Conservation (phyloP, 805 yeast genomes). For the Candida montana region DNA sequence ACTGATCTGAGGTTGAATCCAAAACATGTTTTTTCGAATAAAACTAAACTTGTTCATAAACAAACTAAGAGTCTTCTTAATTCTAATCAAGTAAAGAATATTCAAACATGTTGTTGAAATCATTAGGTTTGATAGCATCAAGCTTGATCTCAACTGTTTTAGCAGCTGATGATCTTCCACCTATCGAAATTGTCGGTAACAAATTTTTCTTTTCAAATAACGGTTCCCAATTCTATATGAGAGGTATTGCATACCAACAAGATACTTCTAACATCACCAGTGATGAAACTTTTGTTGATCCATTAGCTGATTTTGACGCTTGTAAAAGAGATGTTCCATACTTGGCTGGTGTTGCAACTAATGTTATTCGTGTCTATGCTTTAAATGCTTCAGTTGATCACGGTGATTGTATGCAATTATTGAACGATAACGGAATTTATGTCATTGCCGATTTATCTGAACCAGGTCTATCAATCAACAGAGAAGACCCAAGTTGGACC, state of each 20-base stretch:
- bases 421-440: slow-evolving; percentile 72
- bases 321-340: slow-evolving; percentile 76
- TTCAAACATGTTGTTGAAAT: slow-evolving; percentile 29
- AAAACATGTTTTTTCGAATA: not conserved
- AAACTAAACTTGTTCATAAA: not conserved
- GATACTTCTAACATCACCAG: slow-evolving; percentile 48
- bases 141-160: slow-evolving; percentile 27
- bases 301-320: slow-evolving; percentile 54
- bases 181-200: slow-evolving; percentile 70
- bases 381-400: slow-evolving; percentile 61
- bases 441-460: slow-evolving; percentile 75
- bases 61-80: slow-evolving; percentile 2
- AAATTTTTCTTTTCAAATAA: slow-evolving; percentile 72
- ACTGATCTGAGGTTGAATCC: not conserved
- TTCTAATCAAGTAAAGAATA: not conserved
- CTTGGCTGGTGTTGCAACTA: slow-evolving; percentile 55
- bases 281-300: slow-evolving; percentile 53
- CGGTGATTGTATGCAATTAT: slow-evolving; percentile 57
- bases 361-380: slow-evolving; percentile 74
- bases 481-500: slow-evolving; percentile 60
- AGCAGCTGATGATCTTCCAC: slow-evolving; percentile 48
- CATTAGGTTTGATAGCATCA: slow-evolving; percentile 31
- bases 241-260: slow-evolving; percentile 78
- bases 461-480: slow-evolving; percentile 58
- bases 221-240: slow-evolving; percentile 73